Conservation (phyloP, 140 eudicot species). For the Ambrosia hybrid region DNA sequence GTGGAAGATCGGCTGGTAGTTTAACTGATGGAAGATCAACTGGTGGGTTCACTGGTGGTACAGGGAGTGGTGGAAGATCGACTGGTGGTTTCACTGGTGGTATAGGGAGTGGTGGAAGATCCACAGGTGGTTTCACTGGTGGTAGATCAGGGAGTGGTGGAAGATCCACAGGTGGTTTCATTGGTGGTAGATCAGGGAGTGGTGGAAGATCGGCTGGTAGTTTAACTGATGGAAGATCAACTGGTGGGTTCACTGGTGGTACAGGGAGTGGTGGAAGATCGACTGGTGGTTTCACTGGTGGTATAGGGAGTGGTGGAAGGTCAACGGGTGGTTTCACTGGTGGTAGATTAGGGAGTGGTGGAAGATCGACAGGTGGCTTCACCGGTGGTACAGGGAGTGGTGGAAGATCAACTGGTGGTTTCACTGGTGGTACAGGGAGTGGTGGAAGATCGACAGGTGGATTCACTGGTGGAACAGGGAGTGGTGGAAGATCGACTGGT, state of each 20-base stretch:
- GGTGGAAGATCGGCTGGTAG: conserved; percentile 18
- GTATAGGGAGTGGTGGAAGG: conserved; percentile 38
- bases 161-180: conserved; percentile 4
- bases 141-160: conserved; percentile 15
- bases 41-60: conserved; percentile 15
- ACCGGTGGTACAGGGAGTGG: background rate
- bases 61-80: conserved; percentile 32
- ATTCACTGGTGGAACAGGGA: background rate
- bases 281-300: conserved; percentile 30
- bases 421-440: conserved; percentile 17
- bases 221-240: conserved; percentile 7
- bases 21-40: conserved; percentile 8
- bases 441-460: conserved; percentile 20
- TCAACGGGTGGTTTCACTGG: conserved; percentile 24
- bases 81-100: conserved; percentile 35
- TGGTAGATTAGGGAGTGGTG: conserved; percentile 10
- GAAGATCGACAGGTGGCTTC: conserved; percentile 14
- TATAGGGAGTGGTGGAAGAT: conserved; percentile 34
- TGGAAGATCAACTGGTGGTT: conserved; percentile 21
- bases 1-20: conserved; percentile 17
- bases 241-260: conserved; percentile 14
- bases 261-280: conserved; percentile 34
- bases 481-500: conserved; percentile 9
- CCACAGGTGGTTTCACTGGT: conserved; percentile 23
- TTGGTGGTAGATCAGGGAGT: background rate